phyloP scores from a whole-genome alignment of 2,329 filamentous ascomycete genomes.

The Mycosphaerella arachidis region DNA sequence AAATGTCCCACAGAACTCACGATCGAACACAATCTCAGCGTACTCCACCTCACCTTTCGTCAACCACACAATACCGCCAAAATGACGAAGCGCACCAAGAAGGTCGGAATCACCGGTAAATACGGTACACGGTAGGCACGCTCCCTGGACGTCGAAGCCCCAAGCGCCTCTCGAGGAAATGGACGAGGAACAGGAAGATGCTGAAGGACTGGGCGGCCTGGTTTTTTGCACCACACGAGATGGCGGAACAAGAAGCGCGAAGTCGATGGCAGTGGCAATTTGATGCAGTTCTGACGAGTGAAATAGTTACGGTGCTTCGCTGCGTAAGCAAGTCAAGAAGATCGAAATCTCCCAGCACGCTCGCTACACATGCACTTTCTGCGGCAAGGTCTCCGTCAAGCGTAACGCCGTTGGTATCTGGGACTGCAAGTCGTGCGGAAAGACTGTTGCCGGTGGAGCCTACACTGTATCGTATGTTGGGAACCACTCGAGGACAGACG shows the following conservation, averaged over 20 bases:
- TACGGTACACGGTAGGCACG: conserved; percentile 84
- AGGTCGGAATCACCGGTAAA: conserved; percentile 98
- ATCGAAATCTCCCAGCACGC: conserved; percentile 99
- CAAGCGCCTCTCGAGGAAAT: not conserved
- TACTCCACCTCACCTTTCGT: conserved; percentile 9
- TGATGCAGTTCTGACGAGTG: conserved; percentile 10
- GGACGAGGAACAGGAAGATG: not conserved
- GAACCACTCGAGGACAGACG: not conserved
- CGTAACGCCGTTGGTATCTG: conserved; percentile 90
- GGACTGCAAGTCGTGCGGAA: conserved; percentile 93
- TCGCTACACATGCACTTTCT: conserved; percentile 97
- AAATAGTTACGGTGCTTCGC: conserved; percentile 90
- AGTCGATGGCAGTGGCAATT: not conserved
- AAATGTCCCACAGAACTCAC: not conserved
- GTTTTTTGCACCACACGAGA: not conserved
- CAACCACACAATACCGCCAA: conserved; percentile 44
- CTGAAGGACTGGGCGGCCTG: not conserved
- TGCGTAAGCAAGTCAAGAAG: conserved; percentile 99
- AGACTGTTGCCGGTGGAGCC: conserved; percentile 88
- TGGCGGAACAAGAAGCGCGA: not conserved
- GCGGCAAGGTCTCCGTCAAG: conserved; percentile 77
- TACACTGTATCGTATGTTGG: conserved; percentile 90
- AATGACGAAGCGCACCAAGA: conserved; percentile 96
- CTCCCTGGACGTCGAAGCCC: conserved; percentile 6
- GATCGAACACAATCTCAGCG: not conserved